phyloP scores from a whole-genome alignment of 2,329 filamentous ascomycete genomes.

The Aspergillus neoniger region DNA sequence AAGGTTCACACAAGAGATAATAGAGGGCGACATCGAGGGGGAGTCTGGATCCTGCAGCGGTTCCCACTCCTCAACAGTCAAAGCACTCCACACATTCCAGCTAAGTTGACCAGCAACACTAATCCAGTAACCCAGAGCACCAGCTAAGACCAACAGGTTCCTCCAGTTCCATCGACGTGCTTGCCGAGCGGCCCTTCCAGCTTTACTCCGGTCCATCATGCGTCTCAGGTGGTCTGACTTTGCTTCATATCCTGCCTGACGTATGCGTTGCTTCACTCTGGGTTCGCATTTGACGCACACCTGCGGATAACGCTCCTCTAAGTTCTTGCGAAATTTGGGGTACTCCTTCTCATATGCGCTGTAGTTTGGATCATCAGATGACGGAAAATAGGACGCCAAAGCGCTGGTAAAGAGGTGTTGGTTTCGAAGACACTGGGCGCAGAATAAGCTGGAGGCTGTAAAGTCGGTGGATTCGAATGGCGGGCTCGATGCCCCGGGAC shows the following conservation, averaged over 20 bases:
- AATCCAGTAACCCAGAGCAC: slow-evolving; percentile 45
- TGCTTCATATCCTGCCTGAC: slow-evolving; percentile 73
- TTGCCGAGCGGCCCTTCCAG: slow-evolving; percentile 34
- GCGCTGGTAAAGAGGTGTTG: slow-evolving; percentile 77
- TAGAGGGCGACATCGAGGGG: slow-evolving; percentile 18
- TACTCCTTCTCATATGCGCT: slow-evolving; percentile 67
- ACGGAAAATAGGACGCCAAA: slow-evolving; percentile 76
- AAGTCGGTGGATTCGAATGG: slow-evolving; percentile 34
- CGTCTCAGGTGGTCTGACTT: slow-evolving; percentile 78
- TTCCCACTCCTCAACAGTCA: slow-evolving; percentile 24
- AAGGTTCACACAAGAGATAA: slow-evolving; percentile 26
- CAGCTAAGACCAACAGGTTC: slow-evolving; percentile 44
- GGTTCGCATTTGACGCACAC: slow-evolving; percentile 81
- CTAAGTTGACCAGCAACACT: slow-evolving; percentile 47
- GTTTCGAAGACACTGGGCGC: slow-evolving; percentile 81
- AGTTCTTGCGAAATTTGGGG: slow-evolving; percentile 67
- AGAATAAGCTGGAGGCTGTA: slow-evolving; percentile 57
- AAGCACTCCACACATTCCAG: slow-evolving; percentile 44
- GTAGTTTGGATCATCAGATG: slow-evolving; percentile 67
- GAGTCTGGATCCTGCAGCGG: slow-evolving; percentile 16
- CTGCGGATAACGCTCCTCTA: slow-evolving; percentile 85
- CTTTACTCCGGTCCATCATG: slow-evolving; percentile 67
- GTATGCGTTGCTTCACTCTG: slow-evolving; percentile 68
- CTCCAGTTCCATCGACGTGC: slow-evolving; percentile 45
- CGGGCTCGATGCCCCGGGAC: slow-evolving; percentile 50